A percentile compares a stretch with the other conserved stretches of the same genome.
Conservation (phyloP, 805 yeast genomes). For the Blastobotrys peoriensis region DNA sequence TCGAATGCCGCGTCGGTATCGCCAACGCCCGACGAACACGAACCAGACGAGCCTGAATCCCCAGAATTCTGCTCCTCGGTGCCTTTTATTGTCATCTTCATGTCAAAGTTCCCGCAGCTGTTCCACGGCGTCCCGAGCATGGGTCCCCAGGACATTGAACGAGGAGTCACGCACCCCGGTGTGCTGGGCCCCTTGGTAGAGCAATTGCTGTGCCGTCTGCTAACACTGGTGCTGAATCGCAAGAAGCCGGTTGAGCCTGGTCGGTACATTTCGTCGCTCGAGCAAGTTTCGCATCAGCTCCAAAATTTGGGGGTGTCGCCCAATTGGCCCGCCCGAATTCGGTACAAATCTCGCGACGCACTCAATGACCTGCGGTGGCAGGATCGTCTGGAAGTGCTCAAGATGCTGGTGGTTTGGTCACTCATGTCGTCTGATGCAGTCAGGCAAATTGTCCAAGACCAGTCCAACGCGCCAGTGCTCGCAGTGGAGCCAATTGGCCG, state of each 20-base stretch:
- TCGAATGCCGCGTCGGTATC: too few species aligned
- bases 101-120: slow-evolving; percentile 22
- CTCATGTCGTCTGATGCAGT: slow-evolving; percentile 27
- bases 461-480: neutral
- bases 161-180: slow-evolving; percentile 22
- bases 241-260: slow-evolving; percentile 36
- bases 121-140: slow-evolving; percentile 31
- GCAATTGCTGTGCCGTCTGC: slow-evolving; percentile 29
- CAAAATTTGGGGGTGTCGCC: slow-evolving; percentile 25
- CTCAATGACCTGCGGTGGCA: slow-evolving; percentile 28
- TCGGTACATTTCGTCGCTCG: slow-evolving; percentile 32
- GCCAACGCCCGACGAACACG: neutral
- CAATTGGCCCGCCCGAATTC: slow-evolving; percentile 22
- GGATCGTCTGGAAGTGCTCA: slow-evolving; percentile 30
- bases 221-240: slow-evolving; percentile 34
- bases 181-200: slow-evolving; percentile 25
- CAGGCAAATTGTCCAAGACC: slow-evolving; percentile 14
- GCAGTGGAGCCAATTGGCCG: slow-evolving; percentile 17
- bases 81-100: slow-evolving; percentile 27
- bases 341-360: slow-evolving; percentile 17
- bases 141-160: slow-evolving; percentile 38
- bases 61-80: neutral
- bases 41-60: neutral
- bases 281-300: slow-evolving; percentile 30
- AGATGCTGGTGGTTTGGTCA: slow-evolving; percentile 31